Percentiles rank a stretch among this genome's conserved stretches.
Conservation (phyloP, 495 filamentous ascomycete species). For the Thozetella sp. region DNA sequence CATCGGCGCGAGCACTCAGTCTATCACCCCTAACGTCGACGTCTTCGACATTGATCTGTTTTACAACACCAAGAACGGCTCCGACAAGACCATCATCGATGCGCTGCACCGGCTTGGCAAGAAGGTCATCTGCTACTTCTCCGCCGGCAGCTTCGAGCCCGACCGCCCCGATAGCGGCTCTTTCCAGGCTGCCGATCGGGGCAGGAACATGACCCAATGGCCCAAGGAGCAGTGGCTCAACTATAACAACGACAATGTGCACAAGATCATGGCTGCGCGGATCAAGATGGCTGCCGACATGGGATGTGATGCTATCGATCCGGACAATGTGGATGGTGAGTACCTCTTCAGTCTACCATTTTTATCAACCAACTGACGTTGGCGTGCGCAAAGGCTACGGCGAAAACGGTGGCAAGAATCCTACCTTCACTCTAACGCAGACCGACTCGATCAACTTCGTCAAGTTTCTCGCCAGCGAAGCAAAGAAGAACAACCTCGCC, state of each 20-base stretch:
- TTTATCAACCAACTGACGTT: too few relatives aligned
- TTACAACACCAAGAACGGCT: slow-evolving; percentile 17
- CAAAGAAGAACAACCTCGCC: slow-evolving; percentile 47
- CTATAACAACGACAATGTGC: slow-evolving; percentile 54
- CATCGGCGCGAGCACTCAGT: slow-evolving; percentile 24
- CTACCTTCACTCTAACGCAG: slow-evolving; percentile 57
- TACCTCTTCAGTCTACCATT: slow-evolving; percentile 4
- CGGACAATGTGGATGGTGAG: slow-evolving; percentile 74
- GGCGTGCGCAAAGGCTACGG: too few relatives aligned
- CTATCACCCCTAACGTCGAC: slow-evolving; percentile 24
- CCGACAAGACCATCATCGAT: slow-evolving; percentile 11
- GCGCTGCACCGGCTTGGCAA: slow-evolving; percentile 25
- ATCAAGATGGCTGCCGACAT: slow-evolving; percentile 58
- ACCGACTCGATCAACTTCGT: slow-evolving; percentile 59
- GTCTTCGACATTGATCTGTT: slow-evolving; percentile 30
- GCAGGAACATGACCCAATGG: slow-evolving; percentile 60
- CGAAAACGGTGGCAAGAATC: slow-evolving; percentile 34
- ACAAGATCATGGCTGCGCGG: slow-evolving; percentile 58
- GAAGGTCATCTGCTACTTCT: slow-evolving; percentile 72
- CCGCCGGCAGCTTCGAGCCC: slow-evolving; percentile 61
- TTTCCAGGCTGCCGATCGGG: slow-evolving; percentile 56
- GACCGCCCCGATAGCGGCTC: slow-evolving; percentile 55
- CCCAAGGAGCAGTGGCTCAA: slow-evolving; percentile 69
- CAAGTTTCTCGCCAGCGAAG: slow-evolving; percentile 56
- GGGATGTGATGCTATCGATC: slow-evolving; percentile 72